Percentiles rank a stretch among this genome's conserved stretches.
Evolutionary conservation across 108 stramenopile genomes (phyloP).

Genomic region (Fragilariopsis cylindrus): DNA sequence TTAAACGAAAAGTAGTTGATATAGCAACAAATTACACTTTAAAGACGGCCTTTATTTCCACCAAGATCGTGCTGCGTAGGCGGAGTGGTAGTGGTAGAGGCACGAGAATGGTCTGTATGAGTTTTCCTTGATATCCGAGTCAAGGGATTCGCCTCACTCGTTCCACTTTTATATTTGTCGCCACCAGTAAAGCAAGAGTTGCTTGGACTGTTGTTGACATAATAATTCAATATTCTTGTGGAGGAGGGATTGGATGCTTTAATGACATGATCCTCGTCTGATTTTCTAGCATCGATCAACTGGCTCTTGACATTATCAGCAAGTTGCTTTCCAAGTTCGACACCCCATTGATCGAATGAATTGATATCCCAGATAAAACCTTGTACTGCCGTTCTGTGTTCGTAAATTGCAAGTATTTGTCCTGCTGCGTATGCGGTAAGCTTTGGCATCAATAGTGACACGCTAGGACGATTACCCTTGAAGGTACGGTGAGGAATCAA

Average conservation of each 20-base stretch:
- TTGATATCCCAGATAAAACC: conserved; percentile 99
- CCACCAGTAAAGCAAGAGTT: conserved; percentile 11
- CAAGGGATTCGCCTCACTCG: conserved; percentile 31
- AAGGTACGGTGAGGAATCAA: conserved; percentile 92
- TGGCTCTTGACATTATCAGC: conserved; percentile 86
- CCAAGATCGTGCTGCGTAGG: conserved; percentile 33
- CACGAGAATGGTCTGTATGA: conserved; percentile 43
- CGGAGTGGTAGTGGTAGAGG: conserved; percentile 3
- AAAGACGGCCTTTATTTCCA: conserved; percentile 32
- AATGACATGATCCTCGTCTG: conserved; percentile 41
- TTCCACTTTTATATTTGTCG: background rate
- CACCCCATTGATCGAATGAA: conserved; percentile 99
- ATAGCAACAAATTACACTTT: background rate
- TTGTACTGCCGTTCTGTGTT: conserved; percentile 98
- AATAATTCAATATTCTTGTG: conserved; percentile 84
- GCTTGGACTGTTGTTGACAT: conserved; percentile 60
- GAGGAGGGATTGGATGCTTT: conserved; percentile 75
- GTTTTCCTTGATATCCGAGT: conserved; percentile 69
- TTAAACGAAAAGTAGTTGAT: background rate
- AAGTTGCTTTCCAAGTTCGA: conserved; percentile 99
- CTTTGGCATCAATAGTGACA: conserved; percentile 91
- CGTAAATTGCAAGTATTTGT: conserved; percentile 95
- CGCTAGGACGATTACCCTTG: conserved; percentile 96
- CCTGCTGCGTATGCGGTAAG: conserved; percentile 94
- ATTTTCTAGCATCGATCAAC: conserved; percentile 60